phyloP scores from a whole-genome alignment of 192 early-diverging fungal species.

The Physocladia obscura region DNA sequence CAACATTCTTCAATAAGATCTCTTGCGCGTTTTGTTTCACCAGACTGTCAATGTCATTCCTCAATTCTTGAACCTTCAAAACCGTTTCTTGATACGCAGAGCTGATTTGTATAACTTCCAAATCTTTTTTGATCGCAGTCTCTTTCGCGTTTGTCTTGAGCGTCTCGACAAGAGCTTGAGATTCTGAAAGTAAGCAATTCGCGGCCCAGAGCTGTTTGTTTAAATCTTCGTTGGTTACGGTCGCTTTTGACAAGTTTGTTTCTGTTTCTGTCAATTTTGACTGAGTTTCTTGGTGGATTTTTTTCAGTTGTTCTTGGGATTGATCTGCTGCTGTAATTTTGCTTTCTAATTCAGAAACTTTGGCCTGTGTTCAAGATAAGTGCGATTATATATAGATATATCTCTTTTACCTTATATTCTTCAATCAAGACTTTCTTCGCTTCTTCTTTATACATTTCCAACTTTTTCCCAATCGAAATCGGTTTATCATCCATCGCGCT shows the following conservation, averaged over 20 bases:
- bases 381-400: neutral
- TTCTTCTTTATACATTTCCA: constrained; percentile 23
- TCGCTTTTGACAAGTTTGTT: neutral
- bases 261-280: neutral
- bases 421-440: constrained; percentile 23
- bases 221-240: neutral
- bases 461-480: constrained; percentile 7
- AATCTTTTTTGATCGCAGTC: neutral
- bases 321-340: neutral
- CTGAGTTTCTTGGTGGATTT: neutral
- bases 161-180: constrained; percentile 14
- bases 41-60: neutral
- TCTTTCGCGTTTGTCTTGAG: constrained; percentile 21
- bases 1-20: neutral
- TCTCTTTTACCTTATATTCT: constrained; percentile 23
- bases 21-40: neutral
- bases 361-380: neutral
- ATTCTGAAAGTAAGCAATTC: constrained; percentile 9
- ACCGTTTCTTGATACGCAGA: neutral
- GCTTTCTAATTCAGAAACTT: constrained; percentile 1
- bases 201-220: constrained; percentile 7
- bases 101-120: neutral
- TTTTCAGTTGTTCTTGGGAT: neutral
- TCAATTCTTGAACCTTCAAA: constrained; percentile 4
- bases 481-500: neutral